These are phyloP conservation scores for Rhododendron mucronatum DNA, from an alignment of 148 eudicot genomes.

Conservation along the genomic window DNA sequence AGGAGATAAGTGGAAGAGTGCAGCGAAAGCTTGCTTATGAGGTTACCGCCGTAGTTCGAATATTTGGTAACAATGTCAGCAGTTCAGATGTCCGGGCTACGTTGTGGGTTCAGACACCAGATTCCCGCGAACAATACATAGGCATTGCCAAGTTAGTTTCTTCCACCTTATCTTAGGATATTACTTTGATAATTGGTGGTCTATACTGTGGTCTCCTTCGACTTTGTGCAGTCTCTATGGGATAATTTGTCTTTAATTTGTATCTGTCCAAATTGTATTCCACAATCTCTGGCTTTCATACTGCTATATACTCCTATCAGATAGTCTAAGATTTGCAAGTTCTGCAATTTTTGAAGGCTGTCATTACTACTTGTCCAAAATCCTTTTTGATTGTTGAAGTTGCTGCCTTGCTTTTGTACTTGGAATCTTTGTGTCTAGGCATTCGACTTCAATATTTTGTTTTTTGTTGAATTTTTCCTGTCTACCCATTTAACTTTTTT, in stretches of 20 bases:
- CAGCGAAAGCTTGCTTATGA: constrained; percentile 76
- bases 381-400: not conserved
- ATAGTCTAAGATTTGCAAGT: not conserved
- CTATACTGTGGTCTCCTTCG: not conserved
- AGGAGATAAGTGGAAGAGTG: constrained; percentile 70
- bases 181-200: not conserved
- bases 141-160: constrained; percentile 65
- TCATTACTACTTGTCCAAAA: not conserved
- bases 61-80: constrained; percentile 68
- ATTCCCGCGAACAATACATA: constrained; percentile 73
- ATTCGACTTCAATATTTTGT: not conserved
- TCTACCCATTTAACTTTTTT: not conserved
- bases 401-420: not conserved
- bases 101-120: constrained; percentile 70
- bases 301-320: not conserved
- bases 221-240: not conserved
- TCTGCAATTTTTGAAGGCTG: not conserved
- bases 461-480: not conserved
- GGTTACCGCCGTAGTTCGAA: constrained; percentile 59
- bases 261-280: not conserved
- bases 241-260: not conserved
- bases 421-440: not conserved
- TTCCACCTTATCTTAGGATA: not conserved
- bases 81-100: constrained; percentile 63
- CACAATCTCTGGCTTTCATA: not conserved